Base-by-base conservation (phyloP, 169 alveolate genomes). In the Theileria sp. region DNA sequence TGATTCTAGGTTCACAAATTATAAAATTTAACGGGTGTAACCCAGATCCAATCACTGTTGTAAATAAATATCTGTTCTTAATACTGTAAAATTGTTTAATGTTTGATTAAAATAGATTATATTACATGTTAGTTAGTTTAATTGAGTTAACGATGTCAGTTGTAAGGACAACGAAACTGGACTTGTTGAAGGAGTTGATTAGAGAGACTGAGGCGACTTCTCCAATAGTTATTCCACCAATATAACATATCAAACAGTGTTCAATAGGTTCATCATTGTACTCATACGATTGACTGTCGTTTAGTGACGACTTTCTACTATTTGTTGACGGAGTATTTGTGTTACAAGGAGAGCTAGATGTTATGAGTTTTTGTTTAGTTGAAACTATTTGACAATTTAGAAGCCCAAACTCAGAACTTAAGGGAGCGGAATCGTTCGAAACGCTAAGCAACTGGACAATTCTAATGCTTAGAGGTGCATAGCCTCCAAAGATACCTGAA, bases 221-320 rank as follows among this genome's bases (percentile, higher is more conserved):
- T 23, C 94, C 94, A 19, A 86, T 58, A 4, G 94, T 89, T 15
- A 83, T 86, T 10, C 94, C 94, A 1, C 94, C 94, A 32, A 89
- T 80, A 70, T 77, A 82, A 34, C 87, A 88, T 21, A 89, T 73
- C 13, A 89, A 77, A 25, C 81, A 30, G 71, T 34, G 28, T 32
- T 49, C 77, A 15, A 23, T 17, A 25, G 61, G 61, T 0, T 70
- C 65, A 66, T 19, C 25, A 8, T 3, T 19, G 32, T 60, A 50
- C 7, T 25, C 50, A n/a, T 5, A 13, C 0, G 34, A 15, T 26
- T 9, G 32, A 13, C 65, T 70, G 3, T 50, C 56, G 7, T 15
- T 51, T 3, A 17, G 50, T 0, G 30, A n/a, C n/a, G 77, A 70
- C 21, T 50, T 70, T n/a, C 49, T 60, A 34, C 73, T 60, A 17